Conservation (phyloP, 2,329 filamentous ascomycete genomes). For the Hypoxylon sp. region DNA sequence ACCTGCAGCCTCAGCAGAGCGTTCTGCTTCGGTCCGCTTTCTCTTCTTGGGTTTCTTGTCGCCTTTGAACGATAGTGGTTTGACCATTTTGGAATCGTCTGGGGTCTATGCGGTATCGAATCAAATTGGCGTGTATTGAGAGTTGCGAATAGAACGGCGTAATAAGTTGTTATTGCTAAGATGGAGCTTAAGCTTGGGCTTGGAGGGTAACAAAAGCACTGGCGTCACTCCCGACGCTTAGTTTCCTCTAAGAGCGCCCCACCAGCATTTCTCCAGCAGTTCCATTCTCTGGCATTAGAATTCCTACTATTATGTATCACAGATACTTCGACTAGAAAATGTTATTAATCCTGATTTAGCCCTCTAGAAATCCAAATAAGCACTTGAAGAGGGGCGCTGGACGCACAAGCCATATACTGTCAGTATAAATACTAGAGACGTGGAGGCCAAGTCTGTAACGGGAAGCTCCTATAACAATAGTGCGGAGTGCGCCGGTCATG, state of each 20-base stretch:
- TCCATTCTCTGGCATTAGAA: background rate
- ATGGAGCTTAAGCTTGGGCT: slow-evolving; percentile 5
- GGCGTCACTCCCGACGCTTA: slow-evolving; percentile 22
- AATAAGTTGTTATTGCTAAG: slow-evolving; percentile 24
- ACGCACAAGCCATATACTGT: background rate
- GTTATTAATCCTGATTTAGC: background rate
- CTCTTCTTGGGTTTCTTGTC: slow-evolving; percentile 96
- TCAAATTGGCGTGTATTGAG: background rate
- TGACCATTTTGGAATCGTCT: slow-evolving; percentile 75
- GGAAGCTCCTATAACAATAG: slow-evolving; percentile 40
- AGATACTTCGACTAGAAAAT: background rate
- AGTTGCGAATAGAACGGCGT: background rate
- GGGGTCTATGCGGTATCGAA: slow-evolving; percentile 1
- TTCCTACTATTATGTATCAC: background rate
- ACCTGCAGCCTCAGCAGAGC: slow-evolving; percentile 57
- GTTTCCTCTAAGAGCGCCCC: background rate
- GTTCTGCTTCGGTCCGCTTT: slow-evolving; percentile 75
- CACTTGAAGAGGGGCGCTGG: background rate
- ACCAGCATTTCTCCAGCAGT: background rate
- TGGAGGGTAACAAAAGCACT: slow-evolving; percentile 22
- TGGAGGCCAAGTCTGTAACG: slow-evolving; percentile 9
- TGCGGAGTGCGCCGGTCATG: slow-evolving; percentile 45
- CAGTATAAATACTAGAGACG: background rate
- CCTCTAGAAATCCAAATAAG: background rate
- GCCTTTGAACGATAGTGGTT: slow-evolving; percentile 94